These are phyloP conservation scores for Lentithecium fluviatile DNA, from an alignment of 495 filamentous ascomycete species.

Conservation along the genomic window DNA sequence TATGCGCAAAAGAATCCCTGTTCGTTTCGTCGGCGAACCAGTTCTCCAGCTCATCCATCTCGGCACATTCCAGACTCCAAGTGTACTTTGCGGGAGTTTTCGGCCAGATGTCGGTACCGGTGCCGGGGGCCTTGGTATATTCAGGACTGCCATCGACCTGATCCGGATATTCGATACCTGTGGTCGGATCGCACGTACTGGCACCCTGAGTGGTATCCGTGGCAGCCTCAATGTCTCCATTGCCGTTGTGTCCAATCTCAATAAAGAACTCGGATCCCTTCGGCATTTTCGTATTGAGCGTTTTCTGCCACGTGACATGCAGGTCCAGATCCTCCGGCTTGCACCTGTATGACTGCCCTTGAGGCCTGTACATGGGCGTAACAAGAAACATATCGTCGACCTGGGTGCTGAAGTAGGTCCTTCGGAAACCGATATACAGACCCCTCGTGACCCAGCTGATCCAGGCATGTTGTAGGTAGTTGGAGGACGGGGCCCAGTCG, in stretches of 20 bases:
- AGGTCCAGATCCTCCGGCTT: slow-evolving; percentile 50
- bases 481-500: slow-evolving; percentile 57
- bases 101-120: slow-evolving; percentile 57
- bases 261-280: slow-evolving; percentile 55
- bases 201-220: slow-evolving; percentile 21
- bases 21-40: slow-evolving; percentile 54
- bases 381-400: slow-evolving; percentile 64
- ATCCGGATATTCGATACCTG: slow-evolving; percentile 44
- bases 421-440: slow-evolving; percentile 55
- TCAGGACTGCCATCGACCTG: slow-evolving; percentile 55
- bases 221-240: slow-evolving; percentile 53
- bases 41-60: slow-evolving; percentile 50
- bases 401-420: slow-evolving; percentile 59
- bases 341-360: slow-evolving; percentile 51
- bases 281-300: slow-evolving; percentile 55
- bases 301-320: slow-evolving; percentile 51
- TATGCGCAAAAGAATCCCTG: slow-evolving; percentile 52
- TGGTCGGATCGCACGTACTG: slow-evolving; percentile 33
- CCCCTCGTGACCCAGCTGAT: slow-evolving; percentile 63
- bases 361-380: slow-evolving; percentile 55
- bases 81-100: slow-evolving; percentile 46
- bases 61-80: slow-evolving; percentile 52
- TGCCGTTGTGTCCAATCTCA: slow-evolving; percentile 62
- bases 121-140: slow-evolving; percentile 58
- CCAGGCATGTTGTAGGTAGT: slow-evolving; percentile 62